Base-by-base conservation (phyloP, 805 yeast genomes). In the Teunomyces barrocoloradensis region DNA sequence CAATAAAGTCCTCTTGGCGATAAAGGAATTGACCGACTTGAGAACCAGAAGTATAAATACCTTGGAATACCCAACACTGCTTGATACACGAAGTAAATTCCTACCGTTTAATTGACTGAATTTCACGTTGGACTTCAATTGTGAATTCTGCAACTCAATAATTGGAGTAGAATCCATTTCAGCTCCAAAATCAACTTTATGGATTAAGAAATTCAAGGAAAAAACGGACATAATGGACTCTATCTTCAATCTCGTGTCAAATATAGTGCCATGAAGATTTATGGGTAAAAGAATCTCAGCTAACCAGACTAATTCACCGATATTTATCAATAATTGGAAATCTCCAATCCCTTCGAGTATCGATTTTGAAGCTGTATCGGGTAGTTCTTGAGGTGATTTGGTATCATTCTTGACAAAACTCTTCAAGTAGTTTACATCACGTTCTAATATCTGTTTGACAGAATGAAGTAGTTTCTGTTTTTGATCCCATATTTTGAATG, bases 11-110 rank as follows among this genome's bases (percentile, higher is more conserved):
- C 39, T 25, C 13, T 52, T 29, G 13, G 40, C 32, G 17, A 56
- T 44, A 6, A 53, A 20, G 6, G 53, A 47, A 13, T 60, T 59
- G 10, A 60, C 13, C 0, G 67, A 49, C 13, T 46, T 47, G 3
- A 59, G 30, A 2, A 65, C 36, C 55, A 53, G 63, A 3, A 70
- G 69, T 3, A 56, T 40, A 23, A 56, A 57, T 7, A 66, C 43
- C 43, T 69, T 68, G 17, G 71, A 53, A 46, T 60, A 68, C 2
- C 71, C 73, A n/a, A 65, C 44, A 10, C 54, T 54, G 5, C 57
- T 43, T 4, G 54, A 52, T 0, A 57, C 44, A 2, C 50, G 39
- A 2, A 64, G 43, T 20, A 61, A 40, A 43, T 46, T 42, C 10
- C 49, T 18, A 2, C 54, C 57, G 0, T 46, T 50, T 1, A 42